Evolutionary conservation across 768 basidiomycete species (phyloP).

Genomic region (Tulasnella sp.): DNA sequence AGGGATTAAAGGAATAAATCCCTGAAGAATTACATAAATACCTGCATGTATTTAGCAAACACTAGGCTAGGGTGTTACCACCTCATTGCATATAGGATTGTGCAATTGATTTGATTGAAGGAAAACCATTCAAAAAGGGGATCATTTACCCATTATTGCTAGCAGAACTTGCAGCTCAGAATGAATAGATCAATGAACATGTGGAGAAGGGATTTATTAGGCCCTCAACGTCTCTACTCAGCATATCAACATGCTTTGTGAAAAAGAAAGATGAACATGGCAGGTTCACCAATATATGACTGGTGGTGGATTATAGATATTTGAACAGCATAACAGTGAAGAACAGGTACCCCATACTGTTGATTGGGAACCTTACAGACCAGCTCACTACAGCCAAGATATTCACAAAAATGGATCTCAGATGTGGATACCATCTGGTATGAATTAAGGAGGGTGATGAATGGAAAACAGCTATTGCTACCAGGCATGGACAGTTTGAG

Average conservation of each 20-base stretch:
- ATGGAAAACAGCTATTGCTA: no score
- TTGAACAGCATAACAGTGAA: background rate
- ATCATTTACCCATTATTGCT: background rate
- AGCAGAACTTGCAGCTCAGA: background rate
- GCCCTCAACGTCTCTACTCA: background rate
- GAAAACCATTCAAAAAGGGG: background rate
- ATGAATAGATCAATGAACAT: background rate
- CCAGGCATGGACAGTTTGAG: no score
- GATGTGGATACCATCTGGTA: conserved; percentile 10
- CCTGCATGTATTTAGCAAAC: no score
- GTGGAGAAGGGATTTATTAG: background rate
- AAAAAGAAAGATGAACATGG: background rate
- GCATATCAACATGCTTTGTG: background rate
- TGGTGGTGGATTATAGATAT: background rate
- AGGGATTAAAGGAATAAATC: no score
- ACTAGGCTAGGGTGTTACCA: no score
- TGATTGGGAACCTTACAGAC: no score
- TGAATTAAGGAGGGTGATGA: conserved; percentile 3
- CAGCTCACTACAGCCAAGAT: no score
- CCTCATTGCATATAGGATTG: no score
- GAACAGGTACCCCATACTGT: no score
- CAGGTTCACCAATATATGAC: background rate
- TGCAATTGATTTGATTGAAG: no score
- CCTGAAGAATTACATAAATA: no score
- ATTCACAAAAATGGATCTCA: conserved; percentile 9